Evolutionary conservation across 202 grass and related monocot genomes (phyloP).

Genomic region (Tripidium arundinaceum): DNA sequence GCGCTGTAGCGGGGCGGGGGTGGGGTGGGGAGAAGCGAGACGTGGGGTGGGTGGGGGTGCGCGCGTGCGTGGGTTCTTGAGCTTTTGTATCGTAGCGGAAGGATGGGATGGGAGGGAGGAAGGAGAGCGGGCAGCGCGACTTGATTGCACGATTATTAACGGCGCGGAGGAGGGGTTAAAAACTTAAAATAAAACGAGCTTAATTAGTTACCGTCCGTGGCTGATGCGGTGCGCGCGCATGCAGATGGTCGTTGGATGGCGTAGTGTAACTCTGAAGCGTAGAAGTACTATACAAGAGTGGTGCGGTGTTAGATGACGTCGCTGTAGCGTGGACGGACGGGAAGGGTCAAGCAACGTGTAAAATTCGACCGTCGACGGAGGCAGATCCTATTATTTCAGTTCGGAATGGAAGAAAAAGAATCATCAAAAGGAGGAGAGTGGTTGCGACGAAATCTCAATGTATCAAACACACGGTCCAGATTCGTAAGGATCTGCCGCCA

Average conservation of each 20-base stretch:
- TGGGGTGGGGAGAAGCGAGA: constrained; percentile 12
- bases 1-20: constrained; percentile 27
- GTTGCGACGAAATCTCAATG: no score
- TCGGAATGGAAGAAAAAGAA: no score
- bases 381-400: no score
- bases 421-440: no score
- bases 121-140: background rate
- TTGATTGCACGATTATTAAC: constrained; percentile 34
- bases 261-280: no score
- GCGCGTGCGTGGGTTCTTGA: constrained; percentile 48
- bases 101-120: background rate
- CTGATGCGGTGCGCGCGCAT: no score
- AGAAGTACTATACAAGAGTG: no score
- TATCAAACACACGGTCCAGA: background rate
- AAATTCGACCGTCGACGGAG: background rate
- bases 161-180: background rate
- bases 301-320: background rate
- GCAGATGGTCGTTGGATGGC: background rate
- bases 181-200: background rate
- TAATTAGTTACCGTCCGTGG: background rate
- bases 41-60: constrained; percentile 42
- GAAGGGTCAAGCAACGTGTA: background rate
- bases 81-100: constrained; percentile 48
- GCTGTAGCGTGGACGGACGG: background rate
- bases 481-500: background rate